Percentiles rank a stretch among this genome's conserved stretches.
These are phyloP conservation scores for Quillaja saponaria DNA, from an alignment of 306 rosid genomes.

Conservation along the genomic window DNA sequence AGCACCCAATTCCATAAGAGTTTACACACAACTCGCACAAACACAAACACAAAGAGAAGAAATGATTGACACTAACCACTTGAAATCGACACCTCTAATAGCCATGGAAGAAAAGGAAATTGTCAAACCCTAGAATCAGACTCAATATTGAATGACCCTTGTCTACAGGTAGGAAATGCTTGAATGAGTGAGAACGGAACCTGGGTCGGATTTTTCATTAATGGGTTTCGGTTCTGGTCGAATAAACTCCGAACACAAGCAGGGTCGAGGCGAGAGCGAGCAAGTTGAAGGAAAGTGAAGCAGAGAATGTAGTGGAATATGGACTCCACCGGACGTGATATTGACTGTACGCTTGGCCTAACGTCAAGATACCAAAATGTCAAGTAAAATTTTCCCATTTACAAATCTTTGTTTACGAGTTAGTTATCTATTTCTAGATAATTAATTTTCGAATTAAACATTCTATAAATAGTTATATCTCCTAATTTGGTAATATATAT, in stretches of 20 bases:
- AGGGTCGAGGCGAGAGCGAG: not conserved
- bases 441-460: too few species aligned
- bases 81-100: conserved; percentile 90
- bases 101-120: conserved; percentile 55
- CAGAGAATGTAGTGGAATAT: too few species aligned
- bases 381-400: too few species aligned
- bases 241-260: not conserved
- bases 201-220: conserved; percentile 10
- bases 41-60: not conserved
- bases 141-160: conserved; percentile 20
- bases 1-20: conserved; percentile 17
- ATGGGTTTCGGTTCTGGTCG: not conserved
- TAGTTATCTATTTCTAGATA: too few species aligned
- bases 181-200: conserved; percentile 28
- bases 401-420: too few species aligned
- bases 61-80: conserved; percentile 54
- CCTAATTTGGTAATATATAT: too few species aligned
- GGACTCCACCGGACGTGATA: too few species aligned
- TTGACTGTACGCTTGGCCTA: too few species aligned
- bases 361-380: too few species aligned
- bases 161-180: conserved; percentile 33
- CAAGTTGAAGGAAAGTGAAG: too few species aligned
- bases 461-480: too few species aligned
- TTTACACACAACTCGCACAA: not conserved
- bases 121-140: conserved; percentile 40